These are phyloP conservation scores for Solidago caesia DNA, from an alignment of 129 eudicot species.

Conservation along the genomic window DNA sequence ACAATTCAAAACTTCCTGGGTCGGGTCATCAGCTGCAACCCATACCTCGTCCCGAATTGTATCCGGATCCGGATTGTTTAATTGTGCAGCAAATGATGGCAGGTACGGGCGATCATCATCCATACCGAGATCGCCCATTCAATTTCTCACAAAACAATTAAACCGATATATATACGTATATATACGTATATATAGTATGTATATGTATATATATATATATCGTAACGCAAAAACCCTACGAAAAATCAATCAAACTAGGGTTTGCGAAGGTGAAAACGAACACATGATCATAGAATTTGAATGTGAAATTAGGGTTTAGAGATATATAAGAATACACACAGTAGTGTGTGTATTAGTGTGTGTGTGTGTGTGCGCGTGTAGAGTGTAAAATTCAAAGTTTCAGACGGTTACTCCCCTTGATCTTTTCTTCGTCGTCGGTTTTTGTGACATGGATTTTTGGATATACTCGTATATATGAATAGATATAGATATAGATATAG, in stretches of 20 bases:
- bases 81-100: slow-evolving; percentile 30
- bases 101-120: slow-evolving; percentile 45
- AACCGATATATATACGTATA: not conserved
- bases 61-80: slow-evolving; percentile 54
- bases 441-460: too few species aligned
- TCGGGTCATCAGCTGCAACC: slow-evolving; percentile 51
- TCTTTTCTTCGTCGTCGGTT: slow-evolving; percentile 31
- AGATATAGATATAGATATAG: slow-evolving; percentile 12
- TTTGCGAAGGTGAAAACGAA: too few species aligned
- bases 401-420: slow-evolving; percentile 19
- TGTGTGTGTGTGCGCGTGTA: slow-evolving; percentile 11
- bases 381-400: slow-evolving; percentile 9
- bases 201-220: too few species aligned
- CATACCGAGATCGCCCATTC: slow-evolving; percentile 49
- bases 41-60: slow-evolving; percentile 42
- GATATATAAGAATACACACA: not conserved
- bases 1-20: slow-evolving; percentile 53
- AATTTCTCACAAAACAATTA: not conserved
- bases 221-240: slow-evolving; percentile 31
- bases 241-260: too few species aligned
- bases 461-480: slow-evolving; percentile 6
- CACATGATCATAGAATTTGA: not conserved
- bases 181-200: too few species aligned
- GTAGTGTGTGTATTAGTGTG: not conserved
- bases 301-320: slow-evolving; percentile 26